Evolutionary conservation across 441 rosid species (phyloP).

Genomic region (Bruguiera hainesii): DNA sequence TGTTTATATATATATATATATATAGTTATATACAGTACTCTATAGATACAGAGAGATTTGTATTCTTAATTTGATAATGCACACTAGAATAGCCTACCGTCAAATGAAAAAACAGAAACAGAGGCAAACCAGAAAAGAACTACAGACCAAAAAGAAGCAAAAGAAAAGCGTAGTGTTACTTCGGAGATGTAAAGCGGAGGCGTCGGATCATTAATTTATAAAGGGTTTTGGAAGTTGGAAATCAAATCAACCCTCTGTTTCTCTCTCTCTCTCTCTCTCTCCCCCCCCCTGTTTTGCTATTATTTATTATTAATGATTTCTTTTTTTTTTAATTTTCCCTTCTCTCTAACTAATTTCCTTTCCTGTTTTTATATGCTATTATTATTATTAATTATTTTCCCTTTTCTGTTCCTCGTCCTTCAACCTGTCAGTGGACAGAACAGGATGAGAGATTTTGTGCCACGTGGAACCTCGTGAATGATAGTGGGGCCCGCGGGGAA

Average conservation of each 20-base stretch:
- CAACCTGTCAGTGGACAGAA: conserved; percentile 3
- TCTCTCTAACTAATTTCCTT: not conserved
- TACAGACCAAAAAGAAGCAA: conserved; percentile 6
- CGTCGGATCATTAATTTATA: conserved; percentile 23
- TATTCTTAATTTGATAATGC: not conserved
- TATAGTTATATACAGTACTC: no score
- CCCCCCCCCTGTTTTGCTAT: not conserved
- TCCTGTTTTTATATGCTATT: not conserved
- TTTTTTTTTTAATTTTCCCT: no score
- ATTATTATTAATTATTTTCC: no score
- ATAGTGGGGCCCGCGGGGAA: conserved; percentile 14
- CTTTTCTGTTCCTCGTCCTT: conserved; percentile 7
- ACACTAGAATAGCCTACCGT: conserved; percentile 19
- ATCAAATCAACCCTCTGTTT: no score
- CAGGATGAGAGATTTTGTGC: conserved; percentile 18
- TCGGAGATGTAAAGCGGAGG: conserved; percentile 22
- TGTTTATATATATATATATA: not conserved
- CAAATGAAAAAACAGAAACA: conserved; percentile 3
- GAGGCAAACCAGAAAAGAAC: conserved; percentile 4
- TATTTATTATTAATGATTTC: not conserved
- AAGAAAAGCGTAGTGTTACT: conserved; percentile 9
- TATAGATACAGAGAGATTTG: no score
- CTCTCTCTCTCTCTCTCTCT: no score
- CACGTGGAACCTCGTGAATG: conserved; percentile 24
- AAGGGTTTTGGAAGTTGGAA: not conserved